A percentile compares a stretch with the other conserved stretches of the same genome.
Conservation (phyloP, 1,284 basidiomycete species). For the Moniliophthora roreri region DNA sequence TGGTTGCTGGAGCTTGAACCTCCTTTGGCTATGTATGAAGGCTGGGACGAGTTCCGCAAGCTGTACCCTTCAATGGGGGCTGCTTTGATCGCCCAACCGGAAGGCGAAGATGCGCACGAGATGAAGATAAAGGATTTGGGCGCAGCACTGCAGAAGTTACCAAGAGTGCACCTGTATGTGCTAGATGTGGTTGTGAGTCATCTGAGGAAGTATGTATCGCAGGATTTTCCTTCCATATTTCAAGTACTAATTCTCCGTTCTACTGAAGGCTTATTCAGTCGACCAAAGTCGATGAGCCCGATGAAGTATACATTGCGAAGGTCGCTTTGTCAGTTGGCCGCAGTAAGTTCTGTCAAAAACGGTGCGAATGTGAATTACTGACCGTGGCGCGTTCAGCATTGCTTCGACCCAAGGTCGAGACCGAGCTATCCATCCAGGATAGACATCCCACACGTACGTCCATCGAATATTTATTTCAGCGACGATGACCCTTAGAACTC, state of each 20-base stretch:
- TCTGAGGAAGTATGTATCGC: slow-evolving; percentile 63
- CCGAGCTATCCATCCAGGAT: slow-evolving; percentile 81
- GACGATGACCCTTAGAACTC: slow-evolving; percentile 5
- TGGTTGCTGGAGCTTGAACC: slow-evolving; percentile 88
- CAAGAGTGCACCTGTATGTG: slow-evolving; percentile 80
- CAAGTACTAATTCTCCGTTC: too few species aligned
- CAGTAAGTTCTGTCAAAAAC: slow-evolving; percentile 51
- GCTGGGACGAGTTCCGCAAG: slow-evolving; percentile 87
- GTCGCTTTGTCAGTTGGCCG: slow-evolving; percentile 85
- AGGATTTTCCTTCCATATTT: too few species aligned
- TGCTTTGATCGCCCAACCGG: slow-evolving; percentile 51
- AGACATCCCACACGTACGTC: slow-evolving; percentile 75
- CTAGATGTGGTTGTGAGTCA: slow-evolving; percentile 82
- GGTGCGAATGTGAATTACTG: slow-evolving; percentile 1
- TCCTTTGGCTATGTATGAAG: slow-evolving; percentile 80
- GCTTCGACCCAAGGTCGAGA: slow-evolving; percentile 81
- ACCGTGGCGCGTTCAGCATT: slow-evolving; percentile 50
- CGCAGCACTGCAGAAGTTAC: slow-evolving; percentile 69
- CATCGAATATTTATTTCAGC: neutral
- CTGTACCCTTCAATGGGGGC: slow-evolving; percentile 62
- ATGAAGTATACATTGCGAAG: slow-evolving; percentile 83
- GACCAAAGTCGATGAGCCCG: slow-evolving; percentile 68
- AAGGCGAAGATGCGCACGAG: slow-evolving; percentile 57
- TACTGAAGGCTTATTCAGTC: slow-evolving; percentile 74
- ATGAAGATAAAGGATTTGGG: slow-evolving; percentile 70